Percentiles rank a stretch among this genome's conserved stretches.
Evolutionary conservation across 345 rosid species (phyloP).

Genomic region (Viola odorata): DNA sequence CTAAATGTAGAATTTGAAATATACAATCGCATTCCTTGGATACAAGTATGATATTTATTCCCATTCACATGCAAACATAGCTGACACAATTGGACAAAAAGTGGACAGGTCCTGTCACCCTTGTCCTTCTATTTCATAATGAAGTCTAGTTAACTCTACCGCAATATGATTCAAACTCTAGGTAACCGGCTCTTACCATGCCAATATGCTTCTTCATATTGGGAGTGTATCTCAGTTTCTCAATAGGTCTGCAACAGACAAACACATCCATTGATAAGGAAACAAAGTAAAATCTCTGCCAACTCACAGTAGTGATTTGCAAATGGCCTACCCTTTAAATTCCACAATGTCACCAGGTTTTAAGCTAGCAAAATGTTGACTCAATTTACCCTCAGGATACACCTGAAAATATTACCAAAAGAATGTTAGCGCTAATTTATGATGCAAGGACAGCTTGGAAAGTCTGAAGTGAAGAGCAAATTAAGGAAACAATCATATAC

Average conservation of each 20-base stretch:
- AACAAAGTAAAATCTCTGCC: neutral
- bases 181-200: conserved; percentile 55
- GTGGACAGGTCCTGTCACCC: too few relatives aligned
- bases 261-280: conserved; percentile 9
- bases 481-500: neutral
- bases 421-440: neutral
- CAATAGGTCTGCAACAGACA: conserved; percentile 71
- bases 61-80: too few relatives aligned
- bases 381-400: conserved; percentile 97
- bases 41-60: too few relatives aligned
- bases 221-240: conserved; percentile 79
- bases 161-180: neutral
- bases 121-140: too few relatives aligned
- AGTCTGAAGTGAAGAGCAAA: neutral
- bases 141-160: too few relatives aligned
- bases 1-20: too few relatives aligned
- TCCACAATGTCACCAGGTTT: conserved; percentile 88
- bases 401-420: conserved; percentile 42
- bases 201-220: conserved; percentile 98
- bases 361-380: conserved; percentile 91
- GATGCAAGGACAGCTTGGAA: conserved; percentile 11
- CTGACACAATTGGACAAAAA: too few relatives aligned
- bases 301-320: neutral
- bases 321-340: conserved; percentile 68
- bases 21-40: too few relatives aligned